Conservation (phyloP, 2,329 filamentous ascomycete species). For the Monilinia fructigena region DNA sequence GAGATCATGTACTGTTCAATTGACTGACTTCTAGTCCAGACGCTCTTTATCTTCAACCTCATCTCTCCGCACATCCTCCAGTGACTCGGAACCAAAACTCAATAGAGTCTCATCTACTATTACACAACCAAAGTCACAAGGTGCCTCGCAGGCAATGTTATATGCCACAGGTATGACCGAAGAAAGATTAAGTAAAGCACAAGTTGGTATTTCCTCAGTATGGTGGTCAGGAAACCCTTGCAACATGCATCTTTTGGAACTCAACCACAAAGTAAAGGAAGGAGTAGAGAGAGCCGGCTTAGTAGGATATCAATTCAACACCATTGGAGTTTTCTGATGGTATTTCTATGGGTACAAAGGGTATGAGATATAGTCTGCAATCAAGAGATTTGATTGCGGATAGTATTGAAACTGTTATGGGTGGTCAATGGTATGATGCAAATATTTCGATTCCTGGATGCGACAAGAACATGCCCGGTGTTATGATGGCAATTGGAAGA, state of each 20-base stretch:
- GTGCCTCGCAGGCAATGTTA: slow-evolving; percentile 97
- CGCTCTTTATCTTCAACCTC: slow-evolving; percentile 38
- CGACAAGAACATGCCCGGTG: slow-evolving; percentile 99
- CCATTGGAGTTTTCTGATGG: slow-evolving; percentile 93
- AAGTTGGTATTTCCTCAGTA: slow-evolving; percentile 95
- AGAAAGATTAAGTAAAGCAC: slow-evolving; percentile 89
- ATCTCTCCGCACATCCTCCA: slow-evolving; percentile 31
- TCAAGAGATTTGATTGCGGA: slow-evolving; percentile 96
- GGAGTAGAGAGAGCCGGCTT: slow-evolving; percentile 74
- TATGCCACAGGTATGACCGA: slow-evolving; percentile 90
- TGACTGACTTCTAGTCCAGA: slow-evolving; percentile 28
- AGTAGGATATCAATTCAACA: slow-evolving; percentile 97
- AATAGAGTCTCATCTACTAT: slow-evolving; percentile 84
- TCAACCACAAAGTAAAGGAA: slow-evolving; percentile 55
- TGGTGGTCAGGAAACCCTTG: slow-evolving; percentile 99
- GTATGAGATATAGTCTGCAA: slow-evolving; percentile 94
- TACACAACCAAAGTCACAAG: slow-evolving; percentile 97
- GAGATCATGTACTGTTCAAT: slow-evolving; percentile 5
- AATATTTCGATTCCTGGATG: slow-evolving; percentile 97
- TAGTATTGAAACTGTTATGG: slow-evolving; percentile 98
- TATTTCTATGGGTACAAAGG: slow-evolving; percentile 96
- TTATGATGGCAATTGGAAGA: slow-evolving; percentile 89
- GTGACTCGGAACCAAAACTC: slow-evolving; percentile 49
- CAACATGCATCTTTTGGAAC: slow-evolving; percentile 96
- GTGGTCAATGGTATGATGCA: slow-evolving; percentile 96